Evolutionary conservation across 441 rosid genomes (phyloP).

Genomic region (Corymbia calophylla): DNA sequence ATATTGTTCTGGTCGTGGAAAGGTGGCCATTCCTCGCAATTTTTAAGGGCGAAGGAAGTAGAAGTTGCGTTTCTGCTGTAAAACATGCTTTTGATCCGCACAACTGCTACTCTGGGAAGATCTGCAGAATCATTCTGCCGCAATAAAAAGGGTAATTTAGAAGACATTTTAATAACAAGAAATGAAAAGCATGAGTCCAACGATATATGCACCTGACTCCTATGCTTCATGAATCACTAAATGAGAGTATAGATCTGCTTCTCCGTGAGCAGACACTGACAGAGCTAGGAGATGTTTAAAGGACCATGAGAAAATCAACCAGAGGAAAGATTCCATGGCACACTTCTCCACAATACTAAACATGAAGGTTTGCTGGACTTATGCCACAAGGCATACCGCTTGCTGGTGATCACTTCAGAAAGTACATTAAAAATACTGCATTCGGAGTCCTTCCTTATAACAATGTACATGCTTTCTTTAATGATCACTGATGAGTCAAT

Average conservation of each 20-base stretch:
- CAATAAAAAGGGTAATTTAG: background rate
- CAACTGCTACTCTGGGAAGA: background rate
- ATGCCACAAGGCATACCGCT: background rate
- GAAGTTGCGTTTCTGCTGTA: background rate
- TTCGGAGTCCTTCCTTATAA: conserved; percentile 68
- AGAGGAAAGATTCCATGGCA: background rate
- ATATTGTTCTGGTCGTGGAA: background rate
- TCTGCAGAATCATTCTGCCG: background rate
- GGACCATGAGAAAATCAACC: background rate
- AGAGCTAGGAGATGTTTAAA: background rate
- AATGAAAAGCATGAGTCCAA: background rate
- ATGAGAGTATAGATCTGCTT: background rate
- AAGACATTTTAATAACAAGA: background rate
- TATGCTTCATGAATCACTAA: background rate
- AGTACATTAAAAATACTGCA: conserved; percentile 55
- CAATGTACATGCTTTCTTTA: background rate
- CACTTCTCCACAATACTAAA: background rate
- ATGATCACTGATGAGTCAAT: background rate
- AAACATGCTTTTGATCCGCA: background rate
- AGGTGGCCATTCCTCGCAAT: background rate
- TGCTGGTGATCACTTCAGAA: conserved; percentile 19
- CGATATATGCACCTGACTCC: background rate
- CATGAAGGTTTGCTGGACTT: background rate
- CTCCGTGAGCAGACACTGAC: background rate
- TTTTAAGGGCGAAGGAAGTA: background rate